phyloP scores from a whole-genome alignment of 2,329 filamentous ascomycete genomes.

The Phialemoniopsis sp. region DNA sequence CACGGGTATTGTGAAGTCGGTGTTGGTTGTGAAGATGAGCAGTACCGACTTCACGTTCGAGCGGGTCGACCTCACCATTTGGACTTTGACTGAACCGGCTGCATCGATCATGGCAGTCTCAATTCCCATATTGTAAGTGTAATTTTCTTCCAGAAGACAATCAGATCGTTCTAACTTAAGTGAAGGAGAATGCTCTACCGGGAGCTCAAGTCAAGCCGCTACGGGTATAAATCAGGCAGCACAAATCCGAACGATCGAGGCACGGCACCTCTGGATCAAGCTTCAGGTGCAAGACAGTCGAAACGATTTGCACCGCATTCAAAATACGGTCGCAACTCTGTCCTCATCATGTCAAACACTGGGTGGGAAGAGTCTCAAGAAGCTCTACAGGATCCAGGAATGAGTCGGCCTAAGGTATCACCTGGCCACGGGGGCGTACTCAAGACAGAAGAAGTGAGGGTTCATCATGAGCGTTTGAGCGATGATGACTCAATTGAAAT shows the following conservation, averaged over 20 bases:
- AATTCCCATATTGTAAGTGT: conserved; percentile 25
- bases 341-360: conserved; percentile 23
- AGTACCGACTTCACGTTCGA: conserved; percentile 26
- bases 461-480: conserved; percentile 14
- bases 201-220: conserved; percentile 22
- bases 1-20: conserved; percentile 25
- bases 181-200: conserved; percentile 25
- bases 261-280: neutral
- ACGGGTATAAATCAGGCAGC: conserved; percentile 11
- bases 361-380: conserved; percentile 27
- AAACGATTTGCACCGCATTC: conserved; percentile 12
- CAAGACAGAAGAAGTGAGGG: conserved; percentile 23
- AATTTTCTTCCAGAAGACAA: too few species aligned
- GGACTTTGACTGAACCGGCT: conserved; percentile 27
- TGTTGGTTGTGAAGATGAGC: conserved; percentile 22
- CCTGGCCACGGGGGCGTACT: conserved; percentile 14
- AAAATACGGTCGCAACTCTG: conserved; percentile 21
- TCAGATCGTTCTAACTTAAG: neutral
- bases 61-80: conserved; percentile 27
- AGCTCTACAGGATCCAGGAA: conserved; percentile 17
- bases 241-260: too few species aligned
- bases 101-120: conserved; percentile 29
- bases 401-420: conserved; percentile 1
- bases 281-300: conserved; percentile 7
- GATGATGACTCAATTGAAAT: conserved; percentile 10